These are phyloP conservation scores for Pisolithus marmoratus DNA, from an alignment of 768 basidiomycete species.

Conservation along the genomic window DNA sequence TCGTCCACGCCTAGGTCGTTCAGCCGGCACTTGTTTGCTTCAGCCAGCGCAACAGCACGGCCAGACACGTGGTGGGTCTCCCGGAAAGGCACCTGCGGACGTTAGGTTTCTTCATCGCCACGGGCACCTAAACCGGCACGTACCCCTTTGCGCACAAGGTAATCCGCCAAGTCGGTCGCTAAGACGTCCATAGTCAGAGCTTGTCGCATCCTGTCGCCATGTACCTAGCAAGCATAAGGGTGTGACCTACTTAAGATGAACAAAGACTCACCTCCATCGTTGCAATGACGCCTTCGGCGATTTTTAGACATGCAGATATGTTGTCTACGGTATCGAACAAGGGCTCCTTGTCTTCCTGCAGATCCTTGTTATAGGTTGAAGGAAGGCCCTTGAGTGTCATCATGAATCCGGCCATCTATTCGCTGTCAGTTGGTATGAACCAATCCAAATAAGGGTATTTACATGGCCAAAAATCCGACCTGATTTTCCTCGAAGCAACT, in stretches of 20 bases:
- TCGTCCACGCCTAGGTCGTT: constrained; percentile 77
- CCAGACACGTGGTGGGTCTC: constrained; percentile 99
- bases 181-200: constrained; percentile 97
- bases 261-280: constrained; percentile 68
- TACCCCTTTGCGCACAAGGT: constrained; percentile 97
- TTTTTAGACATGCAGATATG: constrained; percentile 79
- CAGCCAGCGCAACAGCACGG: constrained; percentile 91
- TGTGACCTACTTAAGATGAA: neutral
- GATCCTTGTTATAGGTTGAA: constrained; percentile 98
- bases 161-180: constrained; percentile 98
- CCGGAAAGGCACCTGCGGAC: constrained; percentile 84
- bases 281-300: constrained; percentile 91
- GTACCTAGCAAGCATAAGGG: constrained; percentile 49
- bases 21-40: constrained; percentile 73
- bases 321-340: constrained; percentile 93
- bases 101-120: neutral
- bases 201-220: constrained; percentile 82
- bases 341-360: constrained; percentile 98
- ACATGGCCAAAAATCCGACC: constrained; percentile 94
- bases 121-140: constrained; percentile 26
- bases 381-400: constrained; percentile 97
- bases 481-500: constrained; percentile 90
- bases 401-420: constrained; percentile 91
- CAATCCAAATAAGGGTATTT: constrained; percentile 16
- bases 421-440: constrained; percentile 1